These are phyloP conservation scores for Eleusine coracana DNA, from an alignment of 176 grass and related monocot genomes.

Conservation along the genomic window DNA sequence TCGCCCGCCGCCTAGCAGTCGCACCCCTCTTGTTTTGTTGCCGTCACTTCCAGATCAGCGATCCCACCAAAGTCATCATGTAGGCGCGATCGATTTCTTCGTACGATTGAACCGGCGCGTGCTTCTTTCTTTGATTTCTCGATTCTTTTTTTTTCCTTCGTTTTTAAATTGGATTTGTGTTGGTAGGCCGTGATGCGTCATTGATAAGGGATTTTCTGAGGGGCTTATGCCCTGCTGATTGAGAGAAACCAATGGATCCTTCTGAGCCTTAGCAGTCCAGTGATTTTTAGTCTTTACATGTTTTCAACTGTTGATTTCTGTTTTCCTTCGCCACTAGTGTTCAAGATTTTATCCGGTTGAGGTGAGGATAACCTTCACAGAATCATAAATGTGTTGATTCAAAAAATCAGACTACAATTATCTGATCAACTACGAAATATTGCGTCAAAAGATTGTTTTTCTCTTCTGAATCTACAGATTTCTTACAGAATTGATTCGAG, in stretches of 20 bases:
- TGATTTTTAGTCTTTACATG: background rate
- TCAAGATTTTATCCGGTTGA: conserved; percentile 47
- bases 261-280: conserved; percentile 60
- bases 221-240: conserved; percentile 56
- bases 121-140: background rate
- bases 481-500: too few relatives aligned
- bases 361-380: conserved; percentile 66
- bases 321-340: too few relatives aligned
- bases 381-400: conserved; percentile 65
- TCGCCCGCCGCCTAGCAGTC: background rate
- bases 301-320: background rate
- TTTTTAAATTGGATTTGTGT: background rate
- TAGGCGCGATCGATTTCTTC: too few relatives aligned
- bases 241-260: conserved; percentile 96
- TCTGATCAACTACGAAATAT: conserved; percentile 64
- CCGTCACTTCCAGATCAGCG: background rate
- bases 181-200: conserved; percentile 52
- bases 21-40: background rate
- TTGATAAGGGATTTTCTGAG: conserved; percentile 61
- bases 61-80: background rate
- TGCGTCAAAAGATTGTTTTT: background rate
- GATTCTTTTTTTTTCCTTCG: background rate
- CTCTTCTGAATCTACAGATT: background rate
- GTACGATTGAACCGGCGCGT: background rate
- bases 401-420: conserved; percentile 96